Evolutionary conservation across 78 protist species (phyloP).

Genomic region (Guillardia theta): DNA sequence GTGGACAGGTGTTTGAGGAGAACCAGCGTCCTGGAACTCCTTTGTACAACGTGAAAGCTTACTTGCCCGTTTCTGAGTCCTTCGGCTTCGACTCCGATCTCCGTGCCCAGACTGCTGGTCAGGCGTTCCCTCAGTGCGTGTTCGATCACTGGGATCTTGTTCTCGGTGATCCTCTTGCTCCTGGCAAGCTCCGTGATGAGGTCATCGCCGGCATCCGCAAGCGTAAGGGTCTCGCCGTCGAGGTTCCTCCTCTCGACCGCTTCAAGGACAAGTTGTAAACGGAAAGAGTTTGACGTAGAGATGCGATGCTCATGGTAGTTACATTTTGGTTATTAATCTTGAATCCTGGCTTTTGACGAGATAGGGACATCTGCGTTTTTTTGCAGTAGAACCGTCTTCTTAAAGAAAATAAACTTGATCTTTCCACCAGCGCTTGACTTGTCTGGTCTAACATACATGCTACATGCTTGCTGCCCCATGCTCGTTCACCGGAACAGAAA

Average conservation of each 20-base stretch:
- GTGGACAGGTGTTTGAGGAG: constrained; percentile 93
- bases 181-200: constrained; percentile 49
- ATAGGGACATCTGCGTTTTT: no score
- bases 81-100: constrained; percentile 95
- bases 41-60: constrained; percentile 72
- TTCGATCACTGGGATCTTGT: constrained; percentile 95
- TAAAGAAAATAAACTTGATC: no score
- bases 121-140: constrained; percentile 99
- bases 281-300: no score
- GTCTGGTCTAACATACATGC: no score
- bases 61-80: constrained; percentile 98
- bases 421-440: no score
- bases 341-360: no score
- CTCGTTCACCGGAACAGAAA: no score
- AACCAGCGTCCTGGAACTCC: constrained; percentile 91
- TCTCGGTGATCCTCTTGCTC: constrained; percentile 76
- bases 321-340: no score
- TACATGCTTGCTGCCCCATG: no score
- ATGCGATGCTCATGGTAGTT: no score
- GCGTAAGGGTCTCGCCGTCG: constrained; percentile 95
- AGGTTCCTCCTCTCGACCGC: constrained; percentile 68
- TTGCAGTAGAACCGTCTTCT: no score
- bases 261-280: constrained; percentile 75
- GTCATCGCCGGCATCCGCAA: constrained; percentile 71
- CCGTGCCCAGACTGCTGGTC: constrained; percentile 95